Conservation (phyloP, 2,329 filamentous ascomycete species). For the Penicillium sp. region DNA sequence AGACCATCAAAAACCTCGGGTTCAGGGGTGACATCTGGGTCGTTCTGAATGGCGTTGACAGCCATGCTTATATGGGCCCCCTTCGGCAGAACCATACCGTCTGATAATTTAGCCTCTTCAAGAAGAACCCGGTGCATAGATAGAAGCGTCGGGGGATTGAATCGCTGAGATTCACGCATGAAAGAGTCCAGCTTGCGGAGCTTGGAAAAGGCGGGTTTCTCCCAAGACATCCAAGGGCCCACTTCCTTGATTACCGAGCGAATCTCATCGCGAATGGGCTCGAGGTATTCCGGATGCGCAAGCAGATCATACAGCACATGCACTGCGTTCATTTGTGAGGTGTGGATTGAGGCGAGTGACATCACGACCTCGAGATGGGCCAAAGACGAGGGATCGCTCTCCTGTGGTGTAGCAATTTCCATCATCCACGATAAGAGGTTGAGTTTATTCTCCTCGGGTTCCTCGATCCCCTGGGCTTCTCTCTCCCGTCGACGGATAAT, state of each 20-base stretch:
- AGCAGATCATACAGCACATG: slow-evolving; percentile 17
- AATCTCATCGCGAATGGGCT: slow-evolving; percentile 16
- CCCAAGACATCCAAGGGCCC: neutral
- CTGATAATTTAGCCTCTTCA: neutral
- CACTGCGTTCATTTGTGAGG: slow-evolving; percentile 17
- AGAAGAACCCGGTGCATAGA: slow-evolving; percentile 7
- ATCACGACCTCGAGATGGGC: slow-evolving; percentile 8
- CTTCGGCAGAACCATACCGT: slow-evolving; percentile 5
- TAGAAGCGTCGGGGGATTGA: slow-evolving; percentile 9
- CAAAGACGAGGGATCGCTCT: slow-evolving; percentile 13
- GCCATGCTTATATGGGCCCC: slow-evolving; percentile 11
- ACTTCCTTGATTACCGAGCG: neutral
- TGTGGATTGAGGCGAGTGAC: slow-evolving; percentile 12
- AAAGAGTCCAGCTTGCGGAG: slow-evolving; percentile 8
- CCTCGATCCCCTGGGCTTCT: neutral
- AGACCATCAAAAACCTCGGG: slow-evolving; percentile 19
- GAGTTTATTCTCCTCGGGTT: neutral
- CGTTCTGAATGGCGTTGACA: slow-evolving; percentile 7
- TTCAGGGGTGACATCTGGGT: slow-evolving; percentile 7
- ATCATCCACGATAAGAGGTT: slow-evolving; percentile 2
- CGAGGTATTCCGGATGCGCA: slow-evolving; percentile 6
- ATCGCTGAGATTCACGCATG: slow-evolving; percentile 12
- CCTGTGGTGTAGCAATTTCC: neutral
- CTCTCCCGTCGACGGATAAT: neutral
- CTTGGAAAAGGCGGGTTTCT: neutral